Evolutionary conservation across 805 yeast species (phyloP), one percentile per base, ranked within the genome.

Genomic region (Dipodascus albidus): DNA sequence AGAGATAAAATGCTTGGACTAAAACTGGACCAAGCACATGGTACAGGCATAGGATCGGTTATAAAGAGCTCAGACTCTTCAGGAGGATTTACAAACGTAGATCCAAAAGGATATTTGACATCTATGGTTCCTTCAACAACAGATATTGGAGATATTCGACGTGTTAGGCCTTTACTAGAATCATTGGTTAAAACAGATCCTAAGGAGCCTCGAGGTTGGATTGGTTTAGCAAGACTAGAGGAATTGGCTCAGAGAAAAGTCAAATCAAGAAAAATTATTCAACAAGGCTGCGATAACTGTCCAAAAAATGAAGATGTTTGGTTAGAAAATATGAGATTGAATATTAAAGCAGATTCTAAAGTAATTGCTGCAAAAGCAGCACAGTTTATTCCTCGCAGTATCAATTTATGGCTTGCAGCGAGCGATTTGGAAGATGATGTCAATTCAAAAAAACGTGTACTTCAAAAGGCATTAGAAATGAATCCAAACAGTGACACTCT

Each of bases 201-300:
- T 0, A 67, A 70, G 47, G 83, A 81, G 54, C 78, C 95, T 0
- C 78, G 78, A 50, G 86, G 85, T 2, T 91, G 96, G 96, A 85
- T 91, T 21, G 87, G 95, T 0, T 79, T 88, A 50, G 95, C 96
- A 0, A 69, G 87, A 49, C 64, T 88, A 8, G 98, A 91, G 62
- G 84, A 79, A 58, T 76, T 75, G 48, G 83, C 82, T 1, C 74
- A 74, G 48, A 81, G 80, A 51, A 71, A 72, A 52, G 68, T 68
- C 3, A 67, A 67, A 14, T 96, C 98, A 0, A 76, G 77, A 52
- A 68, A 67, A 21, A 56, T 85, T 15, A 82, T 89, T 3, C 73
- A 72, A n/a, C 80, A 86, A 62, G 99, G 96, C 1, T 85, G 96
- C 61, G 71, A 70, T 2, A 70, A 71, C 47, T 80, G 90, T 58